Percentiles rank a stretch among this genome's conserved stretches.
phyloP scores from a whole-genome alignment of 2,329 filamentous ascomycete genomes.

The Neonectria faginata region DNA sequence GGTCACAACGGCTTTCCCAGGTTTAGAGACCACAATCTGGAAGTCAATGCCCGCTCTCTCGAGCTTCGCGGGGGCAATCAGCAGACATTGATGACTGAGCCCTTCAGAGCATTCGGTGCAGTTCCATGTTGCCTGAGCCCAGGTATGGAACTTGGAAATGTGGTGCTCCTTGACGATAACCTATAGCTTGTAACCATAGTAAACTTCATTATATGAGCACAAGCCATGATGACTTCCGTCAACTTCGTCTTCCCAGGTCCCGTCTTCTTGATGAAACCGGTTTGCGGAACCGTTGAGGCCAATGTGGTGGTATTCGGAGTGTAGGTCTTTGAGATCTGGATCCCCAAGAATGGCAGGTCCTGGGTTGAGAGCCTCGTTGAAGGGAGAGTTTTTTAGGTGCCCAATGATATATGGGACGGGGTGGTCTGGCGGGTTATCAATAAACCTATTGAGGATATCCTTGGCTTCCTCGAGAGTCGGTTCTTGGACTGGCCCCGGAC shows the following conservation, averaged over 20 bases:
- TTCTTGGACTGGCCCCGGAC: background rate
- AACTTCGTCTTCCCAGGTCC: too few relatives aligned
- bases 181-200: too few relatives aligned
- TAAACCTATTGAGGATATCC: background rate
- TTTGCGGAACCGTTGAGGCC: background rate
- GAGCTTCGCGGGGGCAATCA: too few relatives aligned
- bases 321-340: background rate
- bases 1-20: slow-evolving; percentile 1
- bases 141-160: too few relatives aligned
- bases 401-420: background rate
- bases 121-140: too few relatives aligned
- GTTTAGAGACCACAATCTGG: background rate
- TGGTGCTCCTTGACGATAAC: too few relatives aligned
- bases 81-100: too few relatives aligned
- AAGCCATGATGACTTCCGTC: too few relatives aligned
- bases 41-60: too few relatives aligned
- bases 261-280: background rate
- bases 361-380: background rate
- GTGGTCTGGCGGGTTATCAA: background rate
- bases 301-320: background rate
- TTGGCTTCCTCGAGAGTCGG: slow-evolving; percentile 3
- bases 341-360: background rate
- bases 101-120: too few relatives aligned
- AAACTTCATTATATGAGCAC: too few relatives aligned
- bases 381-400: background rate